These are phyloP conservation scores for Coniella vitis DNA, from an alignment of 2,329 filamentous ascomycete genomes.

Conservation along the genomic window DNA sequence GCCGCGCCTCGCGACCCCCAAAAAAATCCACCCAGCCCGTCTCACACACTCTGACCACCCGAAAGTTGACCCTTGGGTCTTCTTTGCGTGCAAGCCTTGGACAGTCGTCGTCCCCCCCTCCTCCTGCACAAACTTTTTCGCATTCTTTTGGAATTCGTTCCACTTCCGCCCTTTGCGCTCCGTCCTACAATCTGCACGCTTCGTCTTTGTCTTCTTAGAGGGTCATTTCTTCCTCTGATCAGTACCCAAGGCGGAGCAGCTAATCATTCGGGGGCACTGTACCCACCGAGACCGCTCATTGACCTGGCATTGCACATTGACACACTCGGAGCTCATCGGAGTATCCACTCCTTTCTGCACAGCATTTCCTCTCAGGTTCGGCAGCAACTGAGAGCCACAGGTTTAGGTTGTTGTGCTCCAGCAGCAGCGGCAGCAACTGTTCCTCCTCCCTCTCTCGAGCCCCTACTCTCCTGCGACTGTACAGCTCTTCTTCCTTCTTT, in stretches of 20 bases:
- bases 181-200: too few relatives aligned
- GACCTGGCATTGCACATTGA: neutral
- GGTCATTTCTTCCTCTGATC: neutral
- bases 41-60: neutral
- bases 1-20: neutral
- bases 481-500: neutral
- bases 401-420: neutral
- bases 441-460: neutral
- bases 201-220: too few relatives aligned
- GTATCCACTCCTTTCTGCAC: neutral
- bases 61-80: neutral
- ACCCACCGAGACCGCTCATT: slow-evolving; percentile 1
- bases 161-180: too few relatives aligned
- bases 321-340: slow-evolving; percentile 1
- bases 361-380: slow-evolving; percentile 1
- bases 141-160: too few relatives aligned
- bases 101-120: too few relatives aligned
- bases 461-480: neutral
- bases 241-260: neutral
- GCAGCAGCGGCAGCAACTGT: neutral
- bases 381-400: neutral
- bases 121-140: too few relatives aligned
- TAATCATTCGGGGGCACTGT: neutral
- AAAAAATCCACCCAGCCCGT: neutral
- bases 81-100: too few relatives aligned